Evolutionary conservation across 345 rosid species (phyloP).

Genomic region (Dovyalis caffra): DNA sequence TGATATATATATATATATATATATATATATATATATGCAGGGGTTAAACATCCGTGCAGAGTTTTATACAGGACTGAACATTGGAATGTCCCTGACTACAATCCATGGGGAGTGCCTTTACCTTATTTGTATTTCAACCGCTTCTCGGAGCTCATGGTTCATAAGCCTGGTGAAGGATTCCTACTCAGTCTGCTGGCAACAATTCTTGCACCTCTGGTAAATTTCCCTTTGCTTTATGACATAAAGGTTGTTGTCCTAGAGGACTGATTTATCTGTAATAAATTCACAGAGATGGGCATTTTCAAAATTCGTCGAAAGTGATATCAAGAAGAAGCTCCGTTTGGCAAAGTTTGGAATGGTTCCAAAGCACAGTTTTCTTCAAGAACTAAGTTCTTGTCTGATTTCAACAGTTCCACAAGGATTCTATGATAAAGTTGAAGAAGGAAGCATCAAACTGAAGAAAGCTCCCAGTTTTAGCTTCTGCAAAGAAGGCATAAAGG

Average conservation of each 20-base stretch:
- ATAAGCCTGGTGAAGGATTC: constrained; percentile 50
- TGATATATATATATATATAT: no score
- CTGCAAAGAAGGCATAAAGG: constrained; percentile 28
- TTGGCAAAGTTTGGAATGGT: constrained; percentile 43
- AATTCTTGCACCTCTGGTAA: constrained; percentile 42
- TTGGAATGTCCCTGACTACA: constrained; percentile 42
- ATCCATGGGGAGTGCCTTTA: constrained; percentile 47
- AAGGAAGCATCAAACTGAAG: constrained; percentile 43
- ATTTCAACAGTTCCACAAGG: constrained; percentile 26
- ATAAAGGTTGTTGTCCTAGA: no score
- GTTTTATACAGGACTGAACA: constrained; percentile 38
- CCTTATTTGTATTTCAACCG: constrained; percentile 37
- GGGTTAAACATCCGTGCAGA: constrained; percentile 35
- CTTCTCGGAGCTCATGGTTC: constrained; percentile 47
- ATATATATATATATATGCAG: constrained; percentile 17
- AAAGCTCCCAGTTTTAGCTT: constrained; percentile 39
- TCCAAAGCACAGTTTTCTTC: constrained; percentile 37
- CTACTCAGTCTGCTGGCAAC: constrained; percentile 33
- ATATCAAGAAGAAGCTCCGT: constrained; percentile 29
- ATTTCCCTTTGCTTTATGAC: no score
- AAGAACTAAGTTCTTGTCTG: constrained; percentile 26
- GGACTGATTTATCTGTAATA: background rate
- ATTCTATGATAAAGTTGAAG: constrained; percentile 38
- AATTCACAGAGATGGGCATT: constrained; percentile 32
- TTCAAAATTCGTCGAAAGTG: constrained; percentile 37